Evolutionary conservation across 2,329 filamentous ascomycete genomes (phyloP).

Genomic region (Fusarium domesticum): DNA sequence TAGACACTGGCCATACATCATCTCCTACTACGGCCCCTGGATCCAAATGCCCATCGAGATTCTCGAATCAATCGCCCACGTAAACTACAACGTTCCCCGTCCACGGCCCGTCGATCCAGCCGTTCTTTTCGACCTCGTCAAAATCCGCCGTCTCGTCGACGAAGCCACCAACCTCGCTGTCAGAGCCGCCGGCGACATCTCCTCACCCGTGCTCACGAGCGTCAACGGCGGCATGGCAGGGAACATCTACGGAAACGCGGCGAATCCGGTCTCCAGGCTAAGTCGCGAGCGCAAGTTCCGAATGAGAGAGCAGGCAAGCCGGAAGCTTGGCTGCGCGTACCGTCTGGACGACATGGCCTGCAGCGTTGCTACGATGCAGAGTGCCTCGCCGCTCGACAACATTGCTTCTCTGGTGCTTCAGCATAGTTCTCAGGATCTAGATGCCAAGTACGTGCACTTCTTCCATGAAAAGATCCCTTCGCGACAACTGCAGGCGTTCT

Average conservation of each 20-base stretch:
- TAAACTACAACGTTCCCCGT: constrained; percentile 73
- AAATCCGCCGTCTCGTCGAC: constrained; percentile 76
- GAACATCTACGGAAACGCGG: constrained; percentile 17
- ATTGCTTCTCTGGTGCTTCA: constrained; percentile 71
- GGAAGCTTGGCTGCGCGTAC: constrained; percentile 74
- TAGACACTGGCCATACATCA: constrained; percentile 84
- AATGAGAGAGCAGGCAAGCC: constrained; percentile 76
- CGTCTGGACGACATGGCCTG: constrained; percentile 79
- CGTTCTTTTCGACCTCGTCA: constrained; percentile 79
- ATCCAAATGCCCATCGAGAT: constrained; percentile 75
- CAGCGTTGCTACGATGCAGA: constrained; percentile 81
- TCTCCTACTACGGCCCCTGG: constrained; percentile 80
- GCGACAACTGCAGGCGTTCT: constrained; percentile 68
- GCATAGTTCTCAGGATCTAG: constrained; percentile 62
- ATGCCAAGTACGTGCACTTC: constrained; percentile 87
- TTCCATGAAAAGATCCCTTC: constrained; percentile 88
- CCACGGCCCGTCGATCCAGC: constrained; percentile 76
- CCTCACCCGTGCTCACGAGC: constrained; percentile 61
- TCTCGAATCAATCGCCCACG: constrained; percentile 73
- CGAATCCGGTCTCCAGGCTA: constrained; percentile 54
- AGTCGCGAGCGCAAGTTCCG: constrained; percentile 74
- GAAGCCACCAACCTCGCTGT: constrained; percentile 76
- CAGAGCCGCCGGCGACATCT: constrained; percentile 70
- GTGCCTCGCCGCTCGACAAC: constrained; percentile 71
- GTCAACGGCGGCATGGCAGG: constrained; percentile 40